Conservation (phyloP, 257 asterid genomes). For the Linderniella brevidens region DNA sequence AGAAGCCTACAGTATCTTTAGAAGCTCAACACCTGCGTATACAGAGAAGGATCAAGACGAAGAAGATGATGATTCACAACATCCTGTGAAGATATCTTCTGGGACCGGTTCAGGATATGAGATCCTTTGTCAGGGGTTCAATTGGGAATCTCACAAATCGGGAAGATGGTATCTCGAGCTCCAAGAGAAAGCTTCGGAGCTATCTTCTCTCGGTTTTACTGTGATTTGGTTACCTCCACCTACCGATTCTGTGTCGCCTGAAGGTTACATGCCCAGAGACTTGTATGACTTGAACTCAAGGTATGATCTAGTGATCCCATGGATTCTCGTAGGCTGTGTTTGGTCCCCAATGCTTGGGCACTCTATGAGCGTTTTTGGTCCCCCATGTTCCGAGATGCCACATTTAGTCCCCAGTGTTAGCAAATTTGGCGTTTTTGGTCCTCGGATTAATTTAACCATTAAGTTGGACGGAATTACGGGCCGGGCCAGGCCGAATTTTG, state of each 20-base stretch:
- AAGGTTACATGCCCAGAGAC: slow-evolving; percentile 96
- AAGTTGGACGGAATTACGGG: too few species aligned
- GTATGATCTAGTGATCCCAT: slow-evolving; percentile 18
- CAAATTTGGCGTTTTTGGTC: too few species aligned
- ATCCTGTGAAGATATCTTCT: slow-evolving; percentile 35
- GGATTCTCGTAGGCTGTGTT: too few species aligned
- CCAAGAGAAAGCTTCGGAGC: slow-evolving; percentile 45
- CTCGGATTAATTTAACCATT: too few species aligned
- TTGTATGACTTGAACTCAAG: slow-evolving; percentile 88
- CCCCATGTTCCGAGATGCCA: too few species aligned
- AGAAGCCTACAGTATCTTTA: slow-evolving; percentile 87
- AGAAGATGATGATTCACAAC: slow-evolving; percentile 26
- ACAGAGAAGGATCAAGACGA: slow-evolving; percentile 22
- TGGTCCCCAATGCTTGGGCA: too few species aligned
- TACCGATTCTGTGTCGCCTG: slow-evolving; percentile 91
- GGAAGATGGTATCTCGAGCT: slow-evolving; percentile 86
- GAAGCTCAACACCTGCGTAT: slow-evolving; percentile 45
- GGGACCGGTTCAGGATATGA: slow-evolving; percentile 91
- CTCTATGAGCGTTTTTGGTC: too few species aligned
- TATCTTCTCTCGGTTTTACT: slow-evolving; percentile 73
- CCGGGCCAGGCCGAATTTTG: too few species aligned
- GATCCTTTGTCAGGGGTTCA: slow-evolving; percentile 85
- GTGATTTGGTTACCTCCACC: slow-evolving; percentile 98
- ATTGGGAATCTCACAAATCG: slow-evolving; percentile 94
- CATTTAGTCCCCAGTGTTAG: too few species aligned